These are phyloP conservation scores for Fonsecaea erecta DNA, from an alignment of 2,329 filamentous ascomycete genomes.

Conservation along the genomic window DNA sequence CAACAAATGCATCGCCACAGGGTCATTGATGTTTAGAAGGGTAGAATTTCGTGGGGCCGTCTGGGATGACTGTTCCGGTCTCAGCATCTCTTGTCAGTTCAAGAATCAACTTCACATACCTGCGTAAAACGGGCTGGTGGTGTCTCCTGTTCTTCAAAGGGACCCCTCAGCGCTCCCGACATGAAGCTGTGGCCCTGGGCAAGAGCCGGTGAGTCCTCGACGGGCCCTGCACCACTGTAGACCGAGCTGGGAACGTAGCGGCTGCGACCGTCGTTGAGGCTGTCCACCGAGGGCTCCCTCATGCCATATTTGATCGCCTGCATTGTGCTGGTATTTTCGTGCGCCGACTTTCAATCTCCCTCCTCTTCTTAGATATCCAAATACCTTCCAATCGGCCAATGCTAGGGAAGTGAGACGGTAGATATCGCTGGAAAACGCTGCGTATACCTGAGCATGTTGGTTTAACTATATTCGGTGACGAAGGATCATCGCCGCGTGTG, in stretches of 20 bases:
- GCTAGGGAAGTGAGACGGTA: conserved; percentile 1
- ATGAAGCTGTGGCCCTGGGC: conserved; percentile 23
- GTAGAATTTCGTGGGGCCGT: conserved; percentile 28
- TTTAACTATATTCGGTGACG: conserved; percentile 1
- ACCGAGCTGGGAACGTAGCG: conserved; percentile 38
- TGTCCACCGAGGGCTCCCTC: conserved; percentile 33
- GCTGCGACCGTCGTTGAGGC: conserved; percentile 33
- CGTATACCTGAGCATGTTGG: conserved; percentile 11
- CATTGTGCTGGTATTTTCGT: conserved; percentile 16
- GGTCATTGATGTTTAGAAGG: conserved; percentile 54
- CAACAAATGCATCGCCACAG: conserved; percentile 83
- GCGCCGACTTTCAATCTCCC: not conserved
- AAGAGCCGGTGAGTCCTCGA: conserved; percentile 33
- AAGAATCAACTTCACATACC: conserved; percentile 12
- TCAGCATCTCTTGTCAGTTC: conserved; percentile 11
- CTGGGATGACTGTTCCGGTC: conserved; percentile 14
- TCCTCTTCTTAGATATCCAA: conserved; percentile 25
- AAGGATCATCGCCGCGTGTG: not conserved
- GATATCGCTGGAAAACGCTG: conserved; percentile 5
- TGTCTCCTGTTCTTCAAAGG: conserved; percentile 29
- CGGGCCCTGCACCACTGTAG: conserved; percentile 35
- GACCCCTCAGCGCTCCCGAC: conserved; percentile 27
- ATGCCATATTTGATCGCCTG: conserved; percentile 34
- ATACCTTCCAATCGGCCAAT: conserved; percentile 10
- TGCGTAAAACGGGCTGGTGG: conserved; percentile 21